Evolutionary conservation across 2,329 filamentous ascomycete genomes (phyloP).

Genomic region (Paecilomyces variotii): DNA sequence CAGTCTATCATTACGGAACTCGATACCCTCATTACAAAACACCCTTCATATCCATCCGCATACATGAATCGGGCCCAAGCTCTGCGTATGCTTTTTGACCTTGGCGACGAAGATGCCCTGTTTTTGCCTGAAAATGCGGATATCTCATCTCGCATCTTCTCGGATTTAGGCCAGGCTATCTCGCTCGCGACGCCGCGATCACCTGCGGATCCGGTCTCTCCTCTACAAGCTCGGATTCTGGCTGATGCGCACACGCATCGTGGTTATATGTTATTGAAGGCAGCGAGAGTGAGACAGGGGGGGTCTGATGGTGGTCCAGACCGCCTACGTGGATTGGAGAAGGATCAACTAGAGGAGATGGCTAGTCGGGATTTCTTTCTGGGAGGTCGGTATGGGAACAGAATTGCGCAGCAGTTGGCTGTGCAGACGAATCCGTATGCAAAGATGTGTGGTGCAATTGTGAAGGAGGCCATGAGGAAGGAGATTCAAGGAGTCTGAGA

Average conservation of each 20-base stretch:
- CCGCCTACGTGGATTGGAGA: constrained; percentile 22
- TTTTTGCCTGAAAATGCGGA: constrained; percentile 14
- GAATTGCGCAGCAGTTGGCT: constrained; percentile 48
- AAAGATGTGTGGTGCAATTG: constrained; percentile 55
- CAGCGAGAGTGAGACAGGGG: constrained; percentile 14
- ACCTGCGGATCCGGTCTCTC: constrained; percentile 35
- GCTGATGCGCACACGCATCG: constrained; percentile 50
- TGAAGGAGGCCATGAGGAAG: constrained; percentile 51
- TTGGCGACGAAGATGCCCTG: constrained; percentile 15
- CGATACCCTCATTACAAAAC: constrained; percentile 31
- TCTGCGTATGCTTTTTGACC: constrained; percentile 28
- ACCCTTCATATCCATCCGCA: constrained; percentile 46
- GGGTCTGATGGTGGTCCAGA: constrained; percentile 13
- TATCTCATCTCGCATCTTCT: constrained; percentile 20
- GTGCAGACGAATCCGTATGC: constrained; percentile 56
- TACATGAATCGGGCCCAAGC: constrained; percentile 50
- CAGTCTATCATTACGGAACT: constrained; percentile 30
- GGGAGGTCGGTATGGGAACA: constrained; percentile 49
- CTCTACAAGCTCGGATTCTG: constrained; percentile 42
- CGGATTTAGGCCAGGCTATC: constrained; percentile 39
- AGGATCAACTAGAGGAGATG: constrained; percentile 45
- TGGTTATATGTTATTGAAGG: constrained; percentile 37
- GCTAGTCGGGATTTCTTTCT: constrained; percentile 48
- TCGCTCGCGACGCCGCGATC: constrained; percentile 33
- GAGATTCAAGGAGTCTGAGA: constrained; percentile 35